Base-by-base conservation (phyloP, 306 rosid genomes). In the Quercus gilva region DNA sequence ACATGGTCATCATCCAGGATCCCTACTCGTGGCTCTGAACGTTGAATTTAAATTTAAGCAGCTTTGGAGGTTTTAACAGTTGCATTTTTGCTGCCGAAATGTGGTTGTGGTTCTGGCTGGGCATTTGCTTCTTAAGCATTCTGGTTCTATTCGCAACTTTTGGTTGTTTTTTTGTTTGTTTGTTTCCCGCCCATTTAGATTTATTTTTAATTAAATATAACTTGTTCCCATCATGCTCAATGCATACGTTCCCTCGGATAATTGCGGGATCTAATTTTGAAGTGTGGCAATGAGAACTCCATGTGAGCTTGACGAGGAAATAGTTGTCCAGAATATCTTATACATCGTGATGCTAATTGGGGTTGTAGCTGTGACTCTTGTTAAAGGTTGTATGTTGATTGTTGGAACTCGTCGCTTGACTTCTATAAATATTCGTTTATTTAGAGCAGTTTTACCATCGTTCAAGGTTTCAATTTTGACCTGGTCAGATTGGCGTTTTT, bases 1-100 rank as follows among this genome's bases (percentile, higher is more conserved):
- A 64, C 94, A 2, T 93, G 98, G 99, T 86, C 99, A 18, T 88
- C 94, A 28, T 88, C 99, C 61, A 89, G 89, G 87, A 78, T 23
- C 55, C 79, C 83, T 6, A 58, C 87, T 2, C 87, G 85, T 14
- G 76, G 84, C n/a, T 56, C 76, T 0, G 86, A 88, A 49, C 92
- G 85, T 71, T 89, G 87, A 88, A 78, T 19, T 33, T 35, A 19
- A 67, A 19, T 19, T 67, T 8, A 64, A 29, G 70, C 70, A 52
- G 52, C 52, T 28, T 63, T 63, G 69, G 69, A 17, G 70, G 45
- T 29, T 28, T 28, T 19, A 8, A 1, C 17, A 67, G 26, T 33
- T 33, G 19, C 51, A 23, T 15, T 3, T 67, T 67, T 67, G 51
- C 49, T 67, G 72, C 52, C 26, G 13, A 33, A 67, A 19, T 31